A percentile compares a stretch with the other conserved stretches of the same genome.
Conservation (phyloP, 345 rosid genomes). For the Heritiera littoralis region DNA sequence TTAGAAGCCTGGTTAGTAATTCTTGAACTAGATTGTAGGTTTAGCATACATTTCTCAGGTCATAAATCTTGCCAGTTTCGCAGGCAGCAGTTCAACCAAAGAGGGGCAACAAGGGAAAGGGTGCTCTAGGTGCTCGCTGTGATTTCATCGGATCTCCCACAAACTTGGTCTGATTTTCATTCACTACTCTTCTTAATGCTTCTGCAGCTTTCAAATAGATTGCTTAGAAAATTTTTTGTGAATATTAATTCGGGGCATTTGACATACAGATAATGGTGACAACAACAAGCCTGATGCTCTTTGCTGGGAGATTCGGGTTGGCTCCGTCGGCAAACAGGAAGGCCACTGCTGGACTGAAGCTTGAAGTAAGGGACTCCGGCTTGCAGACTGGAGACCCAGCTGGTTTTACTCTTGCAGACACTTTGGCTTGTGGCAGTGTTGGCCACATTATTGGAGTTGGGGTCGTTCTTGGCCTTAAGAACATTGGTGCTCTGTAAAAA, state of each 20-base stretch:
- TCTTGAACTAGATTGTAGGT: background rate
- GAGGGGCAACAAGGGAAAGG: conserved; percentile 60
- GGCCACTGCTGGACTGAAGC: conserved; percentile 90
- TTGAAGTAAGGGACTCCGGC: conserved; percentile 88
- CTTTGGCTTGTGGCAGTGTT: conserved; percentile 85
- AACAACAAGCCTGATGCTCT: conserved; percentile 75
- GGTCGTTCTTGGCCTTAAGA: conserved; percentile 91
- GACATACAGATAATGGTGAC: conserved; percentile 82
- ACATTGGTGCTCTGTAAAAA: conserved; percentile 67
- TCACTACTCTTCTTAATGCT: background rate
- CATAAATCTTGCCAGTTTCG: background rate
- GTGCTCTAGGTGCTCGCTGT: conserved; percentile 75
- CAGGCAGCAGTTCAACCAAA: conserved; percentile 57
- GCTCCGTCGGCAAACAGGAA: conserved; percentile 98
- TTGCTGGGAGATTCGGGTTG: conserved; percentile 93
- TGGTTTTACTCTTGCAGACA: conserved; percentile 94
- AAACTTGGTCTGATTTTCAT: conserved; percentile 56
- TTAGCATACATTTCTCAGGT: background rate
- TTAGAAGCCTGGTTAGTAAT: conserved; percentile 54
- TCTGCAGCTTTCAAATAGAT: background rate
- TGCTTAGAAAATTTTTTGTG: background rate
- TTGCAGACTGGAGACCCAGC: conserved; percentile 95
- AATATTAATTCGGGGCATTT: background rate
- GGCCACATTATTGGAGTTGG: conserved; percentile 97
- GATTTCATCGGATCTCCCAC: conserved; percentile 95